A percentile compares a stretch with the other conserved stretches of the same genome.
phyloP scores from a whole-genome alignment of 768 basidiomycete species.

The Leccinum uliginosum region DNA sequence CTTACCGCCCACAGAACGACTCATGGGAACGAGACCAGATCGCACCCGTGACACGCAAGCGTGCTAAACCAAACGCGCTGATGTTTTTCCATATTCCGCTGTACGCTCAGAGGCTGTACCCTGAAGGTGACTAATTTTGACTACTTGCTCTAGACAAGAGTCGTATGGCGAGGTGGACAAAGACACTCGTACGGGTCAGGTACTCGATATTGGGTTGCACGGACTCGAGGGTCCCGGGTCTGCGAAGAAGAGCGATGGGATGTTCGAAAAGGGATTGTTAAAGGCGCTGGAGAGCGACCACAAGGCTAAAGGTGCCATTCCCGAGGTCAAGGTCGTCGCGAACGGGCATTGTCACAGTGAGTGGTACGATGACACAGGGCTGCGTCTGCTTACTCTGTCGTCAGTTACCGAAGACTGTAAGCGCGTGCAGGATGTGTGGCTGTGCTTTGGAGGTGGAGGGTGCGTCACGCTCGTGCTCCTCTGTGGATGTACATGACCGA shows the following conservation, averaged over 20 bases:
- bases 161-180: constrained; percentile 67
- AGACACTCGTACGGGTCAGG: constrained; percentile 52
- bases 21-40: constrained; percentile 66
- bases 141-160: constrained; percentile 51
- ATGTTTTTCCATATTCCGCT: constrained; percentile 99
- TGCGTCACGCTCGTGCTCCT: constrained; percentile 31
- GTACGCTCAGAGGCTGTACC: constrained; percentile 38
- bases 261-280: constrained; percentile 80
- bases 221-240: constrained; percentile 57
- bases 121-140: background rate
- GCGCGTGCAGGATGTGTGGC: constrained; percentile 82
- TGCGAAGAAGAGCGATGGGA: constrained; percentile 70
- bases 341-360: constrained; percentile 89
- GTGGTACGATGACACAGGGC: constrained; percentile 14
- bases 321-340: constrained; percentile 82
- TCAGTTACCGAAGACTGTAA: constrained; percentile 86
- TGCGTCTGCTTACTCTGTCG: constrained; percentile 12
- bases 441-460: constrained; percentile 88
- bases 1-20: constrained; percentile 76
- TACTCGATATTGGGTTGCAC: constrained; percentile 66
- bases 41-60: constrained; percentile 45
- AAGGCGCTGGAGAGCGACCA: constrained; percentile 69
- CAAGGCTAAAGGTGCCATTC: constrained; percentile 39
- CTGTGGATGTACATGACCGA: background rate
- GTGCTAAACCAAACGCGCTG: constrained; percentile 92